A percentile compares a stretch with the other conserved stretches of the same genome.
Evolutionary conservation across 768 basidiomycete species (phyloP).

Genomic region (Cystofilobasidium bisporidii): DNA sequence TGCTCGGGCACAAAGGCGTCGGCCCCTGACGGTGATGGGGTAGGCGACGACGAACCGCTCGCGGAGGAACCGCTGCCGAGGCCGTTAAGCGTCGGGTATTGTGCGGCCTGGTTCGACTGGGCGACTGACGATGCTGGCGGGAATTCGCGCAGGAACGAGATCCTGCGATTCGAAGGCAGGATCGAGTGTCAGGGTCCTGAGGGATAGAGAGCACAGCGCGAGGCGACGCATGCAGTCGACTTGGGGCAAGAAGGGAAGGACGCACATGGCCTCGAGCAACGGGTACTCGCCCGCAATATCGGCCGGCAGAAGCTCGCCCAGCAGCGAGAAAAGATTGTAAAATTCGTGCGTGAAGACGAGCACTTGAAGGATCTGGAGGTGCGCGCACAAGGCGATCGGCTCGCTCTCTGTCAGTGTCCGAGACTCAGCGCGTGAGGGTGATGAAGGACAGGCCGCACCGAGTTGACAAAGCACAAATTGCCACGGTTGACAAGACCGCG

Average conservation of each 20-base stretch:
- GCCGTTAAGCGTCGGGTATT: slow-evolving; percentile 21
- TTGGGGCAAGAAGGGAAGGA: slow-evolving; percentile 4
- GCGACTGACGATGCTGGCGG: slow-evolving; percentile 23
- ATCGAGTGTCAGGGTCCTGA: slow-evolving; percentile 24
- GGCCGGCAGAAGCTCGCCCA: slow-evolving; percentile 51
- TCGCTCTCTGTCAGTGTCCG: background rate
- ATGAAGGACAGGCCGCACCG: slow-evolving; percentile 42
- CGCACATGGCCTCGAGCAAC: slow-evolving; percentile 45
- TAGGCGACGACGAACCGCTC: slow-evolving; percentile 4
- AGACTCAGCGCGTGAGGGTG: background rate
- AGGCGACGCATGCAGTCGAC: background rate
- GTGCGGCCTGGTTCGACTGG: slow-evolving; percentile 4
- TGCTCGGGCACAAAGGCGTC: slow-evolving; percentile 75
- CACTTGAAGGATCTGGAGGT: slow-evolving; percentile 59
- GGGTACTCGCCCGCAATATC: slow-evolving; percentile 41
- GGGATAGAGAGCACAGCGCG: slow-evolving; percentile 1
- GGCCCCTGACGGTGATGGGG: slow-evolving; percentile 28
- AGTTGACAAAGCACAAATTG: slow-evolving; percentile 97
- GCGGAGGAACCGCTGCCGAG: too few relatives aligned
- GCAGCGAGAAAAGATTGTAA: slow-evolving; percentile 60
- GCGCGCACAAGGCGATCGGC: background rate
- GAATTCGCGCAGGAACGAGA: slow-evolving; percentile 69
- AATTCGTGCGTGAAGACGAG: slow-evolving; percentile 85
- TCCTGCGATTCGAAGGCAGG: too few relatives aligned
- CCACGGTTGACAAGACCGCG: slow-evolving; percentile 86